These are phyloP conservation scores for Rhizopogon hawkerae DNA, from an alignment of 1,284 basidiomycete species.

Conservation along the genomic window DNA sequence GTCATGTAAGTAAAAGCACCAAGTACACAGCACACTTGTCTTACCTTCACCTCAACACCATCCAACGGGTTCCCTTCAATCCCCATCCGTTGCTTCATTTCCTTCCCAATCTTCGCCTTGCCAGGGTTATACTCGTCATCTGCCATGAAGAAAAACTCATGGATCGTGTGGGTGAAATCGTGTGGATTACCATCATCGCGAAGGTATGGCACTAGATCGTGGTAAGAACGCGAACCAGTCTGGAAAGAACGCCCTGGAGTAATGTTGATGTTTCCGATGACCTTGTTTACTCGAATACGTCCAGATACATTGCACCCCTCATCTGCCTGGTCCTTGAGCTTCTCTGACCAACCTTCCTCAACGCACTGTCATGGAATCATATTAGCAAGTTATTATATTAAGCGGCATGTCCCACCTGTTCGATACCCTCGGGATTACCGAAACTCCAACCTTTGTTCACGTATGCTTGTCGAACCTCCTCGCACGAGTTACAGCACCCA, in stretches of 20 bases:
- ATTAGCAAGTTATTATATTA: slow-evolving; percentile 6
- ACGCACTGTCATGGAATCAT: slow-evolving; percentile 58
- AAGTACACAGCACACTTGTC: slow-evolving; percentile 12
- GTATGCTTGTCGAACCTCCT: slow-evolving; percentile 90
- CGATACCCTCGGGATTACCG: slow-evolving; percentile 81
- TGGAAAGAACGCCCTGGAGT: slow-evolving; percentile 93
- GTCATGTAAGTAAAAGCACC: slow-evolving; percentile 6
- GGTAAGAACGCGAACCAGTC: slow-evolving; percentile 71
- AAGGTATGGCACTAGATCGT: slow-evolving; percentile 95
- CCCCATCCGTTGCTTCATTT: slow-evolving; percentile 71
- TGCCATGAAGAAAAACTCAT: slow-evolving; percentile 77
- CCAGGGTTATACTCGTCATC: slow-evolving; percentile 70
- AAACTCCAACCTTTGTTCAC: slow-evolving; percentile 94
- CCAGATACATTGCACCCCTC: slow-evolving; percentile 96
- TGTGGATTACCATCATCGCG: slow-evolving; percentile 80
- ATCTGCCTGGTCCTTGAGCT: slow-evolving; percentile 82
- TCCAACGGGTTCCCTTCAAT: slow-evolving; percentile 77
- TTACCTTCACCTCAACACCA: slow-evolving; percentile 55
- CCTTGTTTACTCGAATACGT: slow-evolving; percentile 92
- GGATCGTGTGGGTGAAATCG: slow-evolving; percentile 89
- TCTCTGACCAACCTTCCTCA: slow-evolving; percentile 91
- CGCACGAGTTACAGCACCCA: slow-evolving; percentile 95
- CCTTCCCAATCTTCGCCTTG: slow-evolving; percentile 53
- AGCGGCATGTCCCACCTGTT: slow-evolving; percentile 62
- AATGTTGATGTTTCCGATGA: slow-evolving; percentile 85